phyloP scores from a whole-genome alignment of 2,329 filamentous ascomycete species.

The Anthostomella pinea region DNA sequence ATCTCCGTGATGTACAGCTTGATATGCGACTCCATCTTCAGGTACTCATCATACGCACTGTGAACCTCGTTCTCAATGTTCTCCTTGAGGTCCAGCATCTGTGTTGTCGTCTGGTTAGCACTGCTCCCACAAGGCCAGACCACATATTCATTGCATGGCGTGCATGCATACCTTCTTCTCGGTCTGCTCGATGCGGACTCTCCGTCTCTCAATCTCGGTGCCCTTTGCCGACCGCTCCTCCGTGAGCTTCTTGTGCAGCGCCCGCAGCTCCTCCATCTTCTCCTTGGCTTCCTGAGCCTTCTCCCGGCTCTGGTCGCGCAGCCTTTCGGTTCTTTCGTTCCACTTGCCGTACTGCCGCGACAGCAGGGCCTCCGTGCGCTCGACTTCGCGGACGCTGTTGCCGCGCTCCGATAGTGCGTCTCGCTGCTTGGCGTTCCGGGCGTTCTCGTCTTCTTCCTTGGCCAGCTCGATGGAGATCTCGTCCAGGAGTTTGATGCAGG shows the following conservation, averaged over 20 bases:
- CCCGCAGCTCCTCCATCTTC: slow-evolving; percentile 86
- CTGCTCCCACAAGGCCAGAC: not conserved
- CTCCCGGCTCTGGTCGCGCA: slow-evolving; percentile 74
- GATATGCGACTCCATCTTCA: slow-evolving; percentile 97
- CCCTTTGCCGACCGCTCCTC: slow-evolving; percentile 85
- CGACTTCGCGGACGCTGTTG: slow-evolving; percentile 88
- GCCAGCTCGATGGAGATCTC: slow-evolving; percentile 81
- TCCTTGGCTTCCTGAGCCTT: slow-evolving; percentile 79
- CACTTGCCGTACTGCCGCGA: slow-evolving; percentile 82
- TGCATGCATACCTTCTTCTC: slow-evolving; percentile 95
- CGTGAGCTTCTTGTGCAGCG: slow-evolving; percentile 74
- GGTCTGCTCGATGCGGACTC: slow-evolving; percentile 94
- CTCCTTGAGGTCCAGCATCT: slow-evolving; percentile 98
- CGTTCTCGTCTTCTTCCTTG: slow-evolving; percentile 88
- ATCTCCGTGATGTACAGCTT: slow-evolving; percentile 98
- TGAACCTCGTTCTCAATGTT: slow-evolving; percentile 95
- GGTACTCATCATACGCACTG: slow-evolving; percentile 85
- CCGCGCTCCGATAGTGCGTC: slow-evolving; percentile 85
- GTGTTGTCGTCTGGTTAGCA: slow-evolving; percentile 22
- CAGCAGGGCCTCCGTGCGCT: slow-evolving; percentile 80
- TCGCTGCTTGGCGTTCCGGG: slow-evolving; percentile 74
- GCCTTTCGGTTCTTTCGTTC: slow-evolving; percentile 79
- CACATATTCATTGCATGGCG: not conserved
- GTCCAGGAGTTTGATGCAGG: slow-evolving; percentile 84
- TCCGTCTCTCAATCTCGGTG: slow-evolving; percentile 85